A percentile compares a stretch with the other conserved stretches of the same genome.
Evolutionary conservation across 768 basidiomycete species (phyloP).

Genomic region (Pleurotus ostreatus): DNA sequence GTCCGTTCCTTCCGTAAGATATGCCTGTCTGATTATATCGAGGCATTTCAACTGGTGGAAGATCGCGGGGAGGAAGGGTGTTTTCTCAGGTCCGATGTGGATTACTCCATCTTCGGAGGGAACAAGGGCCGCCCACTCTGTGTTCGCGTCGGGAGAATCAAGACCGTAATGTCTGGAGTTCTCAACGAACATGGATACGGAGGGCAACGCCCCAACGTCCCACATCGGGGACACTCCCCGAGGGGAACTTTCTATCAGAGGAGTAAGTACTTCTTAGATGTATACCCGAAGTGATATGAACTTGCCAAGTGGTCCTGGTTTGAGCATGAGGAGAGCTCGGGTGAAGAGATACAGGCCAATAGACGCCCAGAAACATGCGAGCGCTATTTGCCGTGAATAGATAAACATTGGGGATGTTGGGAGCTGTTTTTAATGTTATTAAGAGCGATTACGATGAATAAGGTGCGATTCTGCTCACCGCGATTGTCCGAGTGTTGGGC

Average conservation of each 20-base stretch:
- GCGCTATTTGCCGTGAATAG: not conserved
- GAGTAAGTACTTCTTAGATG: not conserved
- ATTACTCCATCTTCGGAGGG: not conserved
- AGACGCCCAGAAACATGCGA: not conserved
- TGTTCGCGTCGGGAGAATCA: not conserved
- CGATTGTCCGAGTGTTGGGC: too few species aligned
- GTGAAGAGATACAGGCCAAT: too few species aligned
- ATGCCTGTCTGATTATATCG: slow-evolving; percentile 25
- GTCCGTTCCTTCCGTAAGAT: slow-evolving; percentile 10
- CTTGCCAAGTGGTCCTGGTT: too few species aligned
- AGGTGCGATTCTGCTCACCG: too few species aligned
- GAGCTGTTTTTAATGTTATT: too few species aligned
- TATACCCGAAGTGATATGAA: too few species aligned
- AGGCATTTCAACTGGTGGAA: slow-evolving; percentile 39
- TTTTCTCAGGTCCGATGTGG: not conserved
- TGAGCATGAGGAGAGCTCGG: not conserved
- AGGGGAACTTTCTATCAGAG: not conserved
- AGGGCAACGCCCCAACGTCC: slow-evolving; percentile 3
- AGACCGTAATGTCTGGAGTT: slow-evolving; percentile 5
- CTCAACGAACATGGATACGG: slow-evolving; percentile 6
- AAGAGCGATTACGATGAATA: too few species aligned
- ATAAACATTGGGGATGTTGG: too few species aligned
- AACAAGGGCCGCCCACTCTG: slow-evolving; percentile 3
- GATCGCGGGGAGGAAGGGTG: slow-evolving; percentile 12
- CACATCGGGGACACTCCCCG: slow-evolving; percentile 1